phyloP scores from a whole-genome alignment of 2,329 filamentous ascomycete genomes.

The Neofusicoccum sp. region DNA sequence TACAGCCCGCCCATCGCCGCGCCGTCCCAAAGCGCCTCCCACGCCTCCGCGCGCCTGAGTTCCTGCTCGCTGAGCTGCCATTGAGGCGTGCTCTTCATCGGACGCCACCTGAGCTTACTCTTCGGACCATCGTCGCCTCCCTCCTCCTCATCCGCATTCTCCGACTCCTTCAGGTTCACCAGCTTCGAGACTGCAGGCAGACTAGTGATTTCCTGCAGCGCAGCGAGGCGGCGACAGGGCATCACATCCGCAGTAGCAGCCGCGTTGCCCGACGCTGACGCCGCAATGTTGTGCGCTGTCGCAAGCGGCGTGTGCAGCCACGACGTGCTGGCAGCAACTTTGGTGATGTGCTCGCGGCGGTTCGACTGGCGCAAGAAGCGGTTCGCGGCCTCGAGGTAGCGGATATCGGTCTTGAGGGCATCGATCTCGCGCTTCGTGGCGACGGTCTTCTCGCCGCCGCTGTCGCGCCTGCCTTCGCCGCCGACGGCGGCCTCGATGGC shows the following conservation, averaged over 20 bases:
- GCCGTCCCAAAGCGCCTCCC: conserved; percentile 13
- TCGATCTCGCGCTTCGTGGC: conserved; percentile 20
- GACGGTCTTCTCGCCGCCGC: conserved; percentile 17
- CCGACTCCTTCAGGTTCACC: not conserved
- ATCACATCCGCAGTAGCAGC: not conserved
- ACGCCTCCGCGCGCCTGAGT: conserved; percentile 7
- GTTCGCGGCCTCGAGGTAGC: conserved; percentile 15
- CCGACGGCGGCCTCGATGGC: conserved; percentile 9
- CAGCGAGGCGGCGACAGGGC: conserved; percentile 1
- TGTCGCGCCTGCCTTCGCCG: conserved; percentile 5
- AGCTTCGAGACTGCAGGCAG: conserved; percentile 3
- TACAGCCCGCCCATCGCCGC: not conserved
- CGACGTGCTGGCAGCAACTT: not conserved
- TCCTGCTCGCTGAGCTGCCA: conserved; percentile 19
- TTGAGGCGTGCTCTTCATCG: conserved; percentile 18
- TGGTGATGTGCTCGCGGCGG: conserved; percentile 9
- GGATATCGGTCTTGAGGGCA: conserved; percentile 14
- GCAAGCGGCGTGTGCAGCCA: conserved; percentile 10
- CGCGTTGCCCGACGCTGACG: not conserved
- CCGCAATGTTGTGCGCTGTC: not conserved
- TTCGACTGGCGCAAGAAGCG: conserved; percentile 12
- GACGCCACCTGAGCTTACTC: conserved; percentile 14
- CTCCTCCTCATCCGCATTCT: not conserved
- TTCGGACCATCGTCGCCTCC: not conserved
- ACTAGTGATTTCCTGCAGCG: conserved; percentile 11